Percentiles rank a stretch among this genome's conserved stretches.
phyloP scores from a whole-genome alignment of 1,284 basidiomycete species.

The Cryptococcus sp. region DNA sequence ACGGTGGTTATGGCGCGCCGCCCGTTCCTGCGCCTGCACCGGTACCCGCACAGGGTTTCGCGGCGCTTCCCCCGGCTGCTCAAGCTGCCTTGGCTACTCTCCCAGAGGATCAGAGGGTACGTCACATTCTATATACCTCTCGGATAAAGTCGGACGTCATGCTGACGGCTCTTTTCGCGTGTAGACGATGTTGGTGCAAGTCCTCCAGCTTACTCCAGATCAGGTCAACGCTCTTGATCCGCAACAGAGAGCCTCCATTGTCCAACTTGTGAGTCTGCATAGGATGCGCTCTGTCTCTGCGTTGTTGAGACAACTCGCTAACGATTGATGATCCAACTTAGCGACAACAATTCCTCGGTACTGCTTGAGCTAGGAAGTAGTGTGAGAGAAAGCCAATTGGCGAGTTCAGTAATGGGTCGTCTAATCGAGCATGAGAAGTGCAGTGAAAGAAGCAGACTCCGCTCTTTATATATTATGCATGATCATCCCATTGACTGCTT shows the following conservation, averaged over 20 bases:
- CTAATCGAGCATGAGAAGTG: no score
- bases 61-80: conserved; percentile 38
- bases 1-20: conserved; percentile 25
- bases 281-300: neutral
- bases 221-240: conserved; percentile 85
- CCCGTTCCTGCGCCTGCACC: conserved; percentile 22
- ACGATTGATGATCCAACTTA: conserved; percentile 22
- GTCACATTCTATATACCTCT: conserved; percentile 2
- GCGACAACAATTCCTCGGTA: conserved; percentile 49
- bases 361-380: conserved; percentile 12
- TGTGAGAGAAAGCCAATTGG: no score
- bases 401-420: no score
- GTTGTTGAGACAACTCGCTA: neutral
- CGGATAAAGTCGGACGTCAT: neutral
- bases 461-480: neutral
- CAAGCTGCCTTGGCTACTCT: conserved; percentile 45
- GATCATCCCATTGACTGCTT: neutral
- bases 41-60: conserved; percentile 5
- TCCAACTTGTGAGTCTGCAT: conserved; percentile 67
- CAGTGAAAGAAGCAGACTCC: no score
- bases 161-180: neutral
- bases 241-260: conserved; percentile 78
- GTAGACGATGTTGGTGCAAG: conserved; percentile 81
- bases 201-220: conserved; percentile 78
- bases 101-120: conserved; percentile 53